These are phyloP conservation scores for Fusarium liriodendri DNA, from an alignment of 2,329 filamentous ascomycete species.

Conservation along the genomic window DNA sequence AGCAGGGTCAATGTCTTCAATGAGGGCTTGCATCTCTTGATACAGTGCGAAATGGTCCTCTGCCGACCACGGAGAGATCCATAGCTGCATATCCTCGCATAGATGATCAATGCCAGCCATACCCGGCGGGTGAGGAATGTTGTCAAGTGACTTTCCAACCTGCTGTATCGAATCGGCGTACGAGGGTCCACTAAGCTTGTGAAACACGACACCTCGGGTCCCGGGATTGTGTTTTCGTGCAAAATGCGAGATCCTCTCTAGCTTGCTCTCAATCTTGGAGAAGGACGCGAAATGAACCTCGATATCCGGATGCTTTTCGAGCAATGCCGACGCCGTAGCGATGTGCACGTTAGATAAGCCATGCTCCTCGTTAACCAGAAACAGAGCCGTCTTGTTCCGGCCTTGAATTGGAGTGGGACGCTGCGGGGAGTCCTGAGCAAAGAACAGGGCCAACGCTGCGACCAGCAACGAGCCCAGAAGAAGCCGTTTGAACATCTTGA, in stretches of 20 bases:
- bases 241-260: constrained; percentile 26
- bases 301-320: constrained; percentile 47
- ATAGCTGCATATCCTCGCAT: constrained; percentile 30
- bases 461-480: constrained; percentile 9
- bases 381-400: constrained; percentile 49
- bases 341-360: constrained; percentile 53
- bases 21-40: constrained; percentile 36
- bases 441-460: constrained; percentile 10
- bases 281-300: constrained; percentile 52
- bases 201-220: constrained; percentile 42
- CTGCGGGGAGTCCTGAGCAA: background rate
- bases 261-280: constrained; percentile 9
- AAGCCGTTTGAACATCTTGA: constrained; percentile 5
- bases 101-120: constrained; percentile 28
- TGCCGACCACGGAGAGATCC: constrained; percentile 46
- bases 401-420: constrained; percentile 17
- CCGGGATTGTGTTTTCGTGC: constrained; percentile 18
- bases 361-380: constrained; percentile 48
- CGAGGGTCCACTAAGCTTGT: constrained; percentile 38
- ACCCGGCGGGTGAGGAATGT: constrained; percentile 37
- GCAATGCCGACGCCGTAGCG: constrained; percentile 48
- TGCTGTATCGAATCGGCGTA: constrained; percentile 19
- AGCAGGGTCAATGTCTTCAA: constrained; percentile 47
- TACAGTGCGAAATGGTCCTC: constrained; percentile 46
- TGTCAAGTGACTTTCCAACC: constrained; percentile 18